phyloP scores from a whole-genome alignment of 495 filamentous ascomycete species.

The Neurospora tetrasperma region DNA sequence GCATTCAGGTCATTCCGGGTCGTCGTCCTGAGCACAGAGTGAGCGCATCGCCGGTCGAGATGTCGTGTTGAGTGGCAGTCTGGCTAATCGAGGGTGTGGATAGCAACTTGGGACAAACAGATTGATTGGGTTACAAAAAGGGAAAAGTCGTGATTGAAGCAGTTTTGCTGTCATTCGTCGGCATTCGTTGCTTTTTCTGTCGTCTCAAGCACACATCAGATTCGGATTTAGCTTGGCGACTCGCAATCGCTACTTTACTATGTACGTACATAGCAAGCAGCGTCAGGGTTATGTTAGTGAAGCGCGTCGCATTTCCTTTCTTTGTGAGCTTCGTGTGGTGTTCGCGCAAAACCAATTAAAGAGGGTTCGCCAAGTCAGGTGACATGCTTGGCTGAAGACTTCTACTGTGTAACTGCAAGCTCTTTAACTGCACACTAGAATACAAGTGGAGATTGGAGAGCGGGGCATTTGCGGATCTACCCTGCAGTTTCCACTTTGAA shows the following conservation, averaged over 20 bases:
- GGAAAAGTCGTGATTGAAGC: neutral
- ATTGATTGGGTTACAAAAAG: neutral
- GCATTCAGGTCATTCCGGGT: neutral
- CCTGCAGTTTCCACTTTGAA: neutral
- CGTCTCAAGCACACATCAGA: neutral
- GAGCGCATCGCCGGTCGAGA: neutral
- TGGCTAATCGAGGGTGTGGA: neutral
- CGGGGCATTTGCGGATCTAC: neutral
- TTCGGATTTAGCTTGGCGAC: neutral
- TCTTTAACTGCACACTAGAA: neutral
- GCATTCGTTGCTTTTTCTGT: neutral
- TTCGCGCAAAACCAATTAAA: conserved; percentile 16
- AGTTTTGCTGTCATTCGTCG: neutral
- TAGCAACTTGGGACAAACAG: neutral
- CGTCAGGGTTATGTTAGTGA: neutral
- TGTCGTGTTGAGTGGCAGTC: neutral
- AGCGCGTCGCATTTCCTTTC: neutral
- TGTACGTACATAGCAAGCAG: neutral
- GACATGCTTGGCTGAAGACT: neutral
- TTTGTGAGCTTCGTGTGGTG: neutral
- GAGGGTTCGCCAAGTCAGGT: conserved; percentile 18
- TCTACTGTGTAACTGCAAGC: neutral
- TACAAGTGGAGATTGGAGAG: neutral
- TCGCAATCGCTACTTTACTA: neutral
- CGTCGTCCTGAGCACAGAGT: neutral